A percentile compares a stretch with the other conserved stretches of the same genome.
Evolutionary conservation across 768 basidiomycete genomes (phyloP).

Genomic region (Cystoderma amianthinum): DNA sequence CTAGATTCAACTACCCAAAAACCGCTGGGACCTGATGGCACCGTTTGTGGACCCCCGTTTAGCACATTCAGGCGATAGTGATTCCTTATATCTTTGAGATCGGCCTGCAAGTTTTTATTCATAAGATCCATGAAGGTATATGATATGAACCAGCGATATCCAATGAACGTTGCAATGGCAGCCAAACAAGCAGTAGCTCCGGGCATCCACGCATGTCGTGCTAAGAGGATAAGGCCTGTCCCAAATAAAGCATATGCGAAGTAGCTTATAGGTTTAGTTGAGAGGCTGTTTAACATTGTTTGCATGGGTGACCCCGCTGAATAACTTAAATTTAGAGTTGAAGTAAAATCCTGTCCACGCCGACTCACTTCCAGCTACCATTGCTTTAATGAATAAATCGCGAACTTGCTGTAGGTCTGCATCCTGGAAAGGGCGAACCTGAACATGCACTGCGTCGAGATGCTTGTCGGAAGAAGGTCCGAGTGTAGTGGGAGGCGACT

Average conservation of each 20-base stretch:
- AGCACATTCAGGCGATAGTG: constrained; percentile 10
- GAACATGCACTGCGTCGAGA: no score
- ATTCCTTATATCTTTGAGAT: constrained; percentile 12
- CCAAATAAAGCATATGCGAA: constrained; percentile 7
- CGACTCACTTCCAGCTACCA: constrained; percentile 7
- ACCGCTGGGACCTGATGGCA: constrained; percentile 7
- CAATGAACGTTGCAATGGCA: constrained; percentile 2
- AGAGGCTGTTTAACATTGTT: constrained; percentile 5
- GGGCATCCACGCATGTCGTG: background rate
- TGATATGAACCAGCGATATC: constrained; percentile 9
- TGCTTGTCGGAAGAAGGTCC: no score
- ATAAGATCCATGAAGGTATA: constrained; percentile 4
- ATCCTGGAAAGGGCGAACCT: constrained; percentile 7
- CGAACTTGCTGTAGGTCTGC: constrained; percentile 10
- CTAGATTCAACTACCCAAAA: constrained; percentile 18
- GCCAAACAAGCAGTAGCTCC: constrained; percentile 4
- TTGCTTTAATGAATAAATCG: constrained; percentile 6
- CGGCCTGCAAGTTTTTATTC: constrained; percentile 6
- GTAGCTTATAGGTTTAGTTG: constrained; percentile 6
- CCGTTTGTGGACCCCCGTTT: background rate
- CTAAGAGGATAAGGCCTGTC: constrained; percentile 2
- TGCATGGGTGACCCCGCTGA: constrained; percentile 14
- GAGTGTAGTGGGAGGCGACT: no score
- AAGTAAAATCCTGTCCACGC: background rate
- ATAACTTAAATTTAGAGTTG: background rate